Evolutionary conservation across 495 filamentous ascomycete genomes (phyloP).

Genomic region (Trichoderma asperelloides): DNA sequence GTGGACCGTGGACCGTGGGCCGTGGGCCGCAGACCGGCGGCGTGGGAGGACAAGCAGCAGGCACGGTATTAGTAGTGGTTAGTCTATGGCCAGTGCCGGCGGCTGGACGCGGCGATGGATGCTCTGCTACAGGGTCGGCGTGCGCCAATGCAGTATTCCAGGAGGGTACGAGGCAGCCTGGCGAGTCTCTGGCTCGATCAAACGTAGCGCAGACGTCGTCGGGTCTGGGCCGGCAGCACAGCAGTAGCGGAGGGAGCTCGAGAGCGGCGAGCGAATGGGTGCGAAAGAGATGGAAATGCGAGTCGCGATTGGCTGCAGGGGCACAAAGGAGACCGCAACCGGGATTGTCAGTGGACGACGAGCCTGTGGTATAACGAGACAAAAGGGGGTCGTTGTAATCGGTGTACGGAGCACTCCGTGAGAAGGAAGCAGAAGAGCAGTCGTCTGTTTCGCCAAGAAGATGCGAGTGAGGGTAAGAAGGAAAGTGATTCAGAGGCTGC

Average conservation of each 20-base stretch:
- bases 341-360: neutral
- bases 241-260: neutral
- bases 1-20: neutral
- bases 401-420: no score
- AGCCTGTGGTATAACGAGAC: neutral
- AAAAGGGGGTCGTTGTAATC: neutral
- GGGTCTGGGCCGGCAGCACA: constrained; percentile 6
- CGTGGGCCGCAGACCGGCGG: neutral
- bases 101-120: neutral
- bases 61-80: neutral
- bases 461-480: neutral
- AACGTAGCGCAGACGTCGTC: neutral
- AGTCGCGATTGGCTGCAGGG: neutral
- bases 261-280: constrained; percentile 6
- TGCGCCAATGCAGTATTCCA: neutral
- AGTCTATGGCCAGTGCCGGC: neutral
- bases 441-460: neutral
- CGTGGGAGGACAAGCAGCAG: constrained; percentile 1
- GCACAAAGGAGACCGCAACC: neutral
- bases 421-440: neutral
- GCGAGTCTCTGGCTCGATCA: neutral
- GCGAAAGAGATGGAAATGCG: neutral
- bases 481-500: neutral
- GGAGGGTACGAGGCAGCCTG: neutral
- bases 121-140: neutral